Evolutionary conservation across 768 basidiomycete genomes (phyloP).

Genomic region (Hericium erinaceus): DNA sequence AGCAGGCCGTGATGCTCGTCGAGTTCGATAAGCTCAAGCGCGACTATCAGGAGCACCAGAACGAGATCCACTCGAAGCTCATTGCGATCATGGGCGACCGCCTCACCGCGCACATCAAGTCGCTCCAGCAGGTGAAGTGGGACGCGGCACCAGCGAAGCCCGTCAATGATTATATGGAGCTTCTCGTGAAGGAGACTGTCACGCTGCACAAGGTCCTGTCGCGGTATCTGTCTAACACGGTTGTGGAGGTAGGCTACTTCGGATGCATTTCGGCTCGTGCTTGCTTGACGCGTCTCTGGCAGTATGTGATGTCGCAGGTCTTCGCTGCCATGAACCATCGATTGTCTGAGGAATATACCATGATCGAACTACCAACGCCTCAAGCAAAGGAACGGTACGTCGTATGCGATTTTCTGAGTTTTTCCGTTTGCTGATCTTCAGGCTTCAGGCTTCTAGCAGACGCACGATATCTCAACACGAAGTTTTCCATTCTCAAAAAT

Average conservation of each 20-base stretch:
- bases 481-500: slow-evolving; percentile 66
- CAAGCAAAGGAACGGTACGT: slow-evolving; percentile 81
- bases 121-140: slow-evolving; percentile 79
- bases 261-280: not conserved
- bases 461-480: slow-evolving; percentile 66
- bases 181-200: slow-evolving; percentile 89
- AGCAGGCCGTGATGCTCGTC: slow-evolving; percentile 93
- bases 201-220: slow-evolving; percentile 94
- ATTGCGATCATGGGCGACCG: slow-evolving; percentile 98
- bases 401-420: not conserved
- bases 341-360: slow-evolving; percentile 76
- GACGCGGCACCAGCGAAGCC: slow-evolving; percentile 47
- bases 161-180: slow-evolving; percentile 87
- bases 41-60: slow-evolving; percentile 99
- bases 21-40: slow-evolving; percentile 98
- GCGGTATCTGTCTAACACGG: slow-evolving; percentile 68
- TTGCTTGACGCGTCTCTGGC: slow-evolving; percentile 5
- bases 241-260: slow-evolving; percentile 65
- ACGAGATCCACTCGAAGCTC: slow-evolving; percentile 96
- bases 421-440: not conserved
- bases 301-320: slow-evolving; percentile 94
- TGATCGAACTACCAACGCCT: slow-evolving; percentile 71
- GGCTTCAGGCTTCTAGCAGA: slow-evolving; percentile 77
- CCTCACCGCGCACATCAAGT: slow-evolving; percentile 73
- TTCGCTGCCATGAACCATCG: slow-evolving; percentile 89